Conservation (phyloP, 768 basidiomycete species). For the Suillus weaverae region DNA sequence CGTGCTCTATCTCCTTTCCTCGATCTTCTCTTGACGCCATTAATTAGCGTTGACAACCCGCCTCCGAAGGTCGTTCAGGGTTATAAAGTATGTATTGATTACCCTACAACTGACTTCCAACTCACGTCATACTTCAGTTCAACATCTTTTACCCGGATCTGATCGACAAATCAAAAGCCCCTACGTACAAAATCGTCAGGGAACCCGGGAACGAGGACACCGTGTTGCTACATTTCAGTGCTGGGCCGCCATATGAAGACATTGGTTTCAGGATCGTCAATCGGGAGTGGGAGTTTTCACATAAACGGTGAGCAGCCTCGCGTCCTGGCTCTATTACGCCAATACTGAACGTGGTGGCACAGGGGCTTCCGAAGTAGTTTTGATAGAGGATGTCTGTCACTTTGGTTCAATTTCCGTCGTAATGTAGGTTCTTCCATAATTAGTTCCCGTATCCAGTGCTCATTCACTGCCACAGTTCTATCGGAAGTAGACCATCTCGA, state of each 20-base stretch:
- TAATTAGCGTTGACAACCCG: constrained; percentile 87
- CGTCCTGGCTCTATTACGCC: constrained; percentile 14
- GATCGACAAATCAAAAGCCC: constrained; percentile 96
- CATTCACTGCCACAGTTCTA: constrained; percentile 58
- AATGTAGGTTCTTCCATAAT: constrained; percentile 58
- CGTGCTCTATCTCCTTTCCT: constrained; percentile 9
- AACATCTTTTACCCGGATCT: constrained; percentile 99
- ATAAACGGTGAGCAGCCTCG: constrained; percentile 69
- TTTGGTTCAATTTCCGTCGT: constrained; percentile 96
- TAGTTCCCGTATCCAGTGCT: constrained; percentile 15
- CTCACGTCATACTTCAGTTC: constrained; percentile 48
- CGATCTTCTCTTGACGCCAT: constrained; percentile 16
- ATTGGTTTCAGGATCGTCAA: constrained; percentile 98
- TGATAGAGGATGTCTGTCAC: constrained; percentile 91
- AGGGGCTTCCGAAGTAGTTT: constrained; percentile 97
- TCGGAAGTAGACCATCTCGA: constrained; percentile 56
- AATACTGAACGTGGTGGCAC: constrained; percentile 11
- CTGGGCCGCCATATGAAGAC: constrained; percentile 98
- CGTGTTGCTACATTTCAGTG: constrained; percentile 87
- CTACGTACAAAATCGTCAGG: constrained; percentile 93
- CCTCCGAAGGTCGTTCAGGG: constrained; percentile 99
- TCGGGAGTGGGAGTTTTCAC: constrained; percentile 97
- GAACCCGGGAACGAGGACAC: constrained; percentile 96
- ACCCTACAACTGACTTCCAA: constrained; percentile 5
- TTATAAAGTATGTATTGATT: constrained; percentile 67